These are phyloP conservation scores for Acanthamoeba castellanii DNA, from an alignment of 208 protist genomes.

Conservation along the genomic window DNA sequence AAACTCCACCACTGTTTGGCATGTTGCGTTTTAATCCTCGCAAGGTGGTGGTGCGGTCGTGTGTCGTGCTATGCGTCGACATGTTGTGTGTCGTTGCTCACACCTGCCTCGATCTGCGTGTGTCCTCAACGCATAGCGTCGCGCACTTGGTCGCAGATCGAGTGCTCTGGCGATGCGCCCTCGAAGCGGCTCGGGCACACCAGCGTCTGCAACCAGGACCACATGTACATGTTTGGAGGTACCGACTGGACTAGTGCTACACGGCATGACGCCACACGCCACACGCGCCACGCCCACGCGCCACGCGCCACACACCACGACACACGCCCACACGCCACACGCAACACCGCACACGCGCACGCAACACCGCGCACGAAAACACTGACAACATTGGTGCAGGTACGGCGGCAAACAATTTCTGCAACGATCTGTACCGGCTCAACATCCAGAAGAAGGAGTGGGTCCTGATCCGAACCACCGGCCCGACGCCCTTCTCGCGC, in stretches of 20 bases:
- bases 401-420: neutral
- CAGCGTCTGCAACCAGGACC: neutral
- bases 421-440: neutral
- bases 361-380: too few species aligned
- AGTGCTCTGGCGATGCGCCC: conserved; percentile 12
- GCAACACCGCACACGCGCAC: too few species aligned
- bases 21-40: neutral
- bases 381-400: too few species aligned
- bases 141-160: neutral
- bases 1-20: neutral
- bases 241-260: too few species aligned
- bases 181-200: conserved; percentile 56
- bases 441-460: neutral
- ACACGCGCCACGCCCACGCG: too few species aligned
- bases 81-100: neutral
- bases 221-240: conserved; percentile 73
- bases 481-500: neutral
- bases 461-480: neutral
- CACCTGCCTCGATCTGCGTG: neutral
- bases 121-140: neutral
- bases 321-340: too few species aligned
- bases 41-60: neutral
- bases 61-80: neutral
- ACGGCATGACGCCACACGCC: too few species aligned
- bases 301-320: too few species aligned